Evolutionary conservation across 192 early-diverging fungal genomes (phyloP).

Genomic region (Obelidium mucronatum): DNA sequence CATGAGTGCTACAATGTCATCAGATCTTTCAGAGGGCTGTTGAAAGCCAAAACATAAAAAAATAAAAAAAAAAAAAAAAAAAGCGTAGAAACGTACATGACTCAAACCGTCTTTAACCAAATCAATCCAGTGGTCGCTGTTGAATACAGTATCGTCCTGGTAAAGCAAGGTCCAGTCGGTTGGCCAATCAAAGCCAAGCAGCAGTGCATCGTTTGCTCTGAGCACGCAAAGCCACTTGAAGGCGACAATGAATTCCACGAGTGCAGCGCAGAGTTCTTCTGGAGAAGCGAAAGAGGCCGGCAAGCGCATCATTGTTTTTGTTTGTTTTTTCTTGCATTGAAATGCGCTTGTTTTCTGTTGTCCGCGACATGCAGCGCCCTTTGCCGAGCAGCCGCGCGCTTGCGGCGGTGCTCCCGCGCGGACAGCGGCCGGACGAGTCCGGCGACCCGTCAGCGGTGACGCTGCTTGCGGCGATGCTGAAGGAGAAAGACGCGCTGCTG

Average conservation of each 20-base stretch:
- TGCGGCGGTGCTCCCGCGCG: not conserved
- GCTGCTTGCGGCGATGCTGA: not conserved
- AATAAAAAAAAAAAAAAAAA: too few relatives aligned
- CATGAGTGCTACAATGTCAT: constrained; percentile 1
- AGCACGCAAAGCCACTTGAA: too few relatives aligned
- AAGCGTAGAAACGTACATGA: too few relatives aligned
- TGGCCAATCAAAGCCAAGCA: too few relatives aligned
- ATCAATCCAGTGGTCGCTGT: not conserved
- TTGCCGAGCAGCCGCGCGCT: constrained; percentile 11
- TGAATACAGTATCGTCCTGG: not conserved
- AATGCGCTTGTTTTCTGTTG: not conserved
- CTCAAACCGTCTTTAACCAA: constrained; percentile 25
- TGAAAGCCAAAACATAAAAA: too few relatives aligned
- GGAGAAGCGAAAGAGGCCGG: not conserved
- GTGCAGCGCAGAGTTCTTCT: too few relatives aligned
- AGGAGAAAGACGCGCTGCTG: not conserved
- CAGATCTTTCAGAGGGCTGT: too few relatives aligned
- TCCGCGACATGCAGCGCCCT: not conserved
- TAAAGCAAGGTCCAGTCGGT: constrained; percentile 24
- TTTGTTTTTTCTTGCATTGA: not conserved
- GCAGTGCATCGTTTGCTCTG: too few relatives aligned
- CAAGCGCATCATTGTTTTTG: not conserved
- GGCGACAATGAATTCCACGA: too few relatives aligned
- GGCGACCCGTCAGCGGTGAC: not conserved
- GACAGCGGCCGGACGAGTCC: not conserved